A percentile compares a stretch with the other conserved stretches of the same genome.
These are phyloP conservation scores for Entomortierella parvispora DNA, from an alignment of 192 early-diverging fungal species.

Conservation along the genomic window DNA sequence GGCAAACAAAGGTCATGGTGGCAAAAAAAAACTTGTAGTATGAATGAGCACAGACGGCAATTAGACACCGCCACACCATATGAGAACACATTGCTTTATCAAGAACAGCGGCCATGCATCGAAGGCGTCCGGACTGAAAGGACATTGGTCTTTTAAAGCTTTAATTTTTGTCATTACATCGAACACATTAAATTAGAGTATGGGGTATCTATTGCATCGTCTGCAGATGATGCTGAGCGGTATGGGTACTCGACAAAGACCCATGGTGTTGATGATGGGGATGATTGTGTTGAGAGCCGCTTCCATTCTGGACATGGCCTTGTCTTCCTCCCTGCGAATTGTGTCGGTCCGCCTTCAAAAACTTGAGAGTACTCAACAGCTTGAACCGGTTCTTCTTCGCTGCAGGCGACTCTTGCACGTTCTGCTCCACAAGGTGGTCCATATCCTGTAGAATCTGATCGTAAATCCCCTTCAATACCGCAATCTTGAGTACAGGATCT, in stretches of 20 bases:
- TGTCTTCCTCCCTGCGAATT: not conserved
- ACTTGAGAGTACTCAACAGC: slow-evolving; percentile 37
- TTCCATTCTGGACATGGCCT: not conserved
- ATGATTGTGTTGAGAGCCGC: slow-evolving; percentile 1
- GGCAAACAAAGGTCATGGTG: too few species aligned
- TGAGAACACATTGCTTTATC: too few species aligned
- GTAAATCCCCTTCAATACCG: slow-evolving; percentile 55
- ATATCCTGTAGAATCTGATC: slow-evolving; percentile 56
- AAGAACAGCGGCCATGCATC: too few species aligned
- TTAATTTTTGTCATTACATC: too few species aligned
- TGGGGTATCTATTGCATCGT: too few species aligned
- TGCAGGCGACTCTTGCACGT: slow-evolving; percentile 38
- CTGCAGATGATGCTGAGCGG: too few species aligned
- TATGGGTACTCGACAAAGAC: slow-evolving; percentile 13
- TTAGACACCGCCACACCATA: too few species aligned
- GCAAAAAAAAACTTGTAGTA: too few species aligned
- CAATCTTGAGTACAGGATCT: slow-evolving; percentile 55
- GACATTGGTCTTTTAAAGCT: too few species aligned
- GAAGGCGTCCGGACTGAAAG: too few species aligned
- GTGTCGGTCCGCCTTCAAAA: slow-evolving; percentile 39
- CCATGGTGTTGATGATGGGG: slow-evolving; percentile 27
- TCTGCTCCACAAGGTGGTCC: slow-evolving; percentile 39
- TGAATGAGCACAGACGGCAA: too few species aligned
- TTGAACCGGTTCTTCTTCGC: slow-evolving; percentile 51
- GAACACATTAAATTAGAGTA: too few species aligned